Conservation (phyloP, 345 rosid species). For the Conringia planisiliqua region DNA sequence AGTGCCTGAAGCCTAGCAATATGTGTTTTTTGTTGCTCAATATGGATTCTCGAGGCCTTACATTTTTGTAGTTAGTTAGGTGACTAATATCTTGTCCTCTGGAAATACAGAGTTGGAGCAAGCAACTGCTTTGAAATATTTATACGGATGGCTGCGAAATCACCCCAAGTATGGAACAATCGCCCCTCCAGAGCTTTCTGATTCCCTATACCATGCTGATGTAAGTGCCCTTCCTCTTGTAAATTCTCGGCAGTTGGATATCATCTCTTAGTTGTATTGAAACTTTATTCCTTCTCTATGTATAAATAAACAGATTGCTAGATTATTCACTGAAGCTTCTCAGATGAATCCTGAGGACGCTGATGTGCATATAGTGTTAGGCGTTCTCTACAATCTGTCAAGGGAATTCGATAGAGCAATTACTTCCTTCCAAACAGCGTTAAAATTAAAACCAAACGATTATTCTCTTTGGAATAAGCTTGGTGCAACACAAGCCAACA, state of each 20-base stretch:
- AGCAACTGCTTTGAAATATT: constrained; percentile 84
- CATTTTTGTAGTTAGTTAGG: background rate
- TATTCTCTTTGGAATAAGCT: constrained; percentile 99
- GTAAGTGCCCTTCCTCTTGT: constrained; percentile 47
- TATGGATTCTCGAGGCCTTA: background rate
- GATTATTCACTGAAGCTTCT: constrained; percentile 84
- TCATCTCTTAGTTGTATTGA: constrained; percentile 8
- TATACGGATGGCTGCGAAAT: constrained; percentile 87
- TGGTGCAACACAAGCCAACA: constrained; percentile 98
- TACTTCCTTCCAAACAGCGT: constrained; percentile 69
- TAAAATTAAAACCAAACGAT: constrained; percentile 89
- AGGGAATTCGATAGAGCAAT: constrained; percentile 94
- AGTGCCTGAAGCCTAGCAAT: constrained; percentile 30
- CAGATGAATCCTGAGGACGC: constrained; percentile 95
- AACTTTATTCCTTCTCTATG: background rate
- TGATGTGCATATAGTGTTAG: constrained; percentile 92
- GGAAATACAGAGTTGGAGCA: constrained; percentile 83
- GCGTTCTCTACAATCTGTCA: constrained; percentile 88
- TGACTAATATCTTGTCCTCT: constrained; percentile 21
- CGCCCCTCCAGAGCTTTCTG: constrained; percentile 58
- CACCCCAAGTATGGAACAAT: constrained; percentile 83
- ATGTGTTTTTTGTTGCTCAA: constrained; percentile 13
- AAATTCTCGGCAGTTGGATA: background rate
- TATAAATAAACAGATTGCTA: constrained; percentile 47
- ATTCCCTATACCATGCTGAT: constrained; percentile 76